Base-by-base conservation (phyloP, 23 red algal genomes). In the Gracilariopsis chorda region DNA sequence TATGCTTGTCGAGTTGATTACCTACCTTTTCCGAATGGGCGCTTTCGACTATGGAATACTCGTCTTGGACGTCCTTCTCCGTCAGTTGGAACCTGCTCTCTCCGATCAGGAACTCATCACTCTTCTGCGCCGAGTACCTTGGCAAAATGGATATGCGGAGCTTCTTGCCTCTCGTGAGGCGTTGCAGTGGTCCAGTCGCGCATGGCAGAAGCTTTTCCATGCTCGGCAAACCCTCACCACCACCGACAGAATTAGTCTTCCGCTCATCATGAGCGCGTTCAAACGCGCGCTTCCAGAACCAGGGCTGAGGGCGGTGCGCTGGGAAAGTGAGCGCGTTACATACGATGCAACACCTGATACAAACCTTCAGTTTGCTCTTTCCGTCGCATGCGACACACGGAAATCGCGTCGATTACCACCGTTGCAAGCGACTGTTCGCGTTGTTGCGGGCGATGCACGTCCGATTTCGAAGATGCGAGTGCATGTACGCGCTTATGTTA, bases 221-320 rank as follows among this genome's bases (percentile, higher is more conserved):
- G 13, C 67, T 8, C 67, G 28, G 23, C n/a, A 73, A 17, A 27
- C 23, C 32, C 39, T 45, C 39, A 36, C 20, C 40, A 46, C 42
- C 19, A 21, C 47, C 20, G 67, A 73, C 47, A 20, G 42, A 2
- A 21, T 73, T 12, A 36, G 67, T 39, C 32, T 73, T 33, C 67
- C 67, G 39, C 67, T 73, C 32, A 4, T 73, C 39, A 73, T 73
- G 67, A 36, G 39, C 2, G 39, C 39, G 20, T 4, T 73, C 1
- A 73, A 73, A 25, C 28, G 67, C 28, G 67, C 67, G 67, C 67
- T 73, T n/a, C 67, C 67, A 23, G 67, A 73, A 46, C 67, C 67
- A 27, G 67, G 67, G 1, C 47, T 16, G 16, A 36, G 67, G 20
- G 67, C 67, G 14, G 40, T 73, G 3, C 67, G 67, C 37, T 73